Conservation (phyloP, 2,329 filamentous ascomycete genomes). For the Ophiosphaerella herpotricha region DNA sequence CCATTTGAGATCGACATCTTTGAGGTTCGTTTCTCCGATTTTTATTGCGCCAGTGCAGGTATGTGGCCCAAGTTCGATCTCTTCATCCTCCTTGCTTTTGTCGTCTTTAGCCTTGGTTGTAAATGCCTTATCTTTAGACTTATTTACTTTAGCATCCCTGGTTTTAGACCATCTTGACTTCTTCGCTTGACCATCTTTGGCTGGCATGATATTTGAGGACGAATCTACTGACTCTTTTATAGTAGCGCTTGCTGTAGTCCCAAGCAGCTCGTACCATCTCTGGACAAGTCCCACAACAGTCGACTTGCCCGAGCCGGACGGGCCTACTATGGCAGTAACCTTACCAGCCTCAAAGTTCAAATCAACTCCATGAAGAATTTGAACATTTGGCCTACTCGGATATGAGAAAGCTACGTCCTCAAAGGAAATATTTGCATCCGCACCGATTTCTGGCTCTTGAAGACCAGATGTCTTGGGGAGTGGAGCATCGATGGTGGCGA, state of each 20-base stretch:
- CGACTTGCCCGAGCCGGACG: conserved; percentile 74
- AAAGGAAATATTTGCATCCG: conserved; percentile 42
- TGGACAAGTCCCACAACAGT: conserved; percentile 74
- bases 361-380: conserved; percentile 64
- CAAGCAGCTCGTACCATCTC: conserved; percentile 68
- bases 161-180: conserved; percentile 16
- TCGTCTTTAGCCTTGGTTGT: neutral
- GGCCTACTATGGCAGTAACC: conserved; percentile 74
- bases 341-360: conserved; percentile 66
- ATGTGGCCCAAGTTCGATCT: conserved; percentile 28
- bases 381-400: conserved; percentile 61
- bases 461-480: conserved; percentile 34
- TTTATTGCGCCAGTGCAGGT: conserved; percentile 40
- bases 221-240: conserved; percentile 6
- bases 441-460: conserved; percentile 41
- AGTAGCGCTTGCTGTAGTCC: conserved; percentile 21
- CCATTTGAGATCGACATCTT: conserved; percentile 47
- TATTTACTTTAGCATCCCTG: neutral
- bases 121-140: neutral
- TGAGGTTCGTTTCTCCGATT: conserved; percentile 35
- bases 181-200: conserved; percentile 12
- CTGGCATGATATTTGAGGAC: conserved; percentile 2
- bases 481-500: conserved; percentile 43
- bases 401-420: conserved; percentile 45
- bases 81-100: conserved; percentile 17